Evolutionary conservation across 768 basidiomycete genomes (phyloP).

Genomic region (Chalciporus pseudorubinellus): DNA sequence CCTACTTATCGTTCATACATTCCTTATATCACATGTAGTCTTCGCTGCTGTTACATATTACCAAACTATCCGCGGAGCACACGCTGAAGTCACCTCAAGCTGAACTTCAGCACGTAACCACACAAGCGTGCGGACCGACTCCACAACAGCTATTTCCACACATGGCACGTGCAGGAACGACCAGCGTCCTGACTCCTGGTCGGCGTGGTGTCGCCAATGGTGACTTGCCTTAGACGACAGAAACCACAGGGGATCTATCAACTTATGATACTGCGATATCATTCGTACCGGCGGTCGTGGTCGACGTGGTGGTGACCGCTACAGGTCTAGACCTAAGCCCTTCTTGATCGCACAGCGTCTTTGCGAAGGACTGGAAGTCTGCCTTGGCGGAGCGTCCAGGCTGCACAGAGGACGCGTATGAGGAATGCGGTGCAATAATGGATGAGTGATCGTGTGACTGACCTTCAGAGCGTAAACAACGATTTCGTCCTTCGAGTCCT

Average conservation of each 20-base stretch:
- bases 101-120: slow-evolving; percentile 7
- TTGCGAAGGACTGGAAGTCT: slow-evolving; percentile 54
- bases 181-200: slow-evolving; percentile 20
- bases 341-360: slow-evolving; percentile 41
- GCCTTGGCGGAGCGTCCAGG: slow-evolving; percentile 44
- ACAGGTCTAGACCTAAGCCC: slow-evolving; percentile 22
- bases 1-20: slow-evolving; percentile 10
- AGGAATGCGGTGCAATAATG: background rate
- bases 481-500: slow-evolving; percentile 37
- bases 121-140: background rate
- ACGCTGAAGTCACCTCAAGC: background rate
- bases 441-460: slow-evolving; percentile 3
- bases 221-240: background rate
- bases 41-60: slow-evolving; percentile 19
- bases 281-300: background rate
- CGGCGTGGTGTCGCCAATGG: slow-evolving; percentile 3
- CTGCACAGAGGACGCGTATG: slow-evolving; percentile 11
- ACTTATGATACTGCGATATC: slow-evolving; percentile 16
- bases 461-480: slow-evolving; percentile 70
- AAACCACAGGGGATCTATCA: background rate
- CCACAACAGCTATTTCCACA: slow-evolving; percentile 15
- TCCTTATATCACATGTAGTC: slow-evolving; percentile 2
- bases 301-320: slow-evolving; percentile 1
- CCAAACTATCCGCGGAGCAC: slow-evolving; percentile 7
- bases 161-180: slow-evolving; percentile 13